Conservation (phyloP, 2,329 filamentous ascomycete species). For the Blastomyces emzantsi region DNA sequence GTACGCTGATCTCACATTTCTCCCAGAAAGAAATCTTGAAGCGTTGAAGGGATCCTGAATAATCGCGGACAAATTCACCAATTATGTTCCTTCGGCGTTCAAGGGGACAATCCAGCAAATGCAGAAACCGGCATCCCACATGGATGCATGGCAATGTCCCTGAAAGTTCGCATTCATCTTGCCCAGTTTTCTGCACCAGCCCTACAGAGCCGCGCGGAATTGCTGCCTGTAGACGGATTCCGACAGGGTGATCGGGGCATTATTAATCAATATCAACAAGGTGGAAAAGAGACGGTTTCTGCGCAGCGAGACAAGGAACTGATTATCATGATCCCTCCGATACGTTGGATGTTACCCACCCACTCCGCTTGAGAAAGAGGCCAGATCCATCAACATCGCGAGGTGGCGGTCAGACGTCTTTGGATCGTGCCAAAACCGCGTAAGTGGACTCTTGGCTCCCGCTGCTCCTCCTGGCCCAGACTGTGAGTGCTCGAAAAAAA, state of each 20-base stretch:
- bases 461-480: not conserved
- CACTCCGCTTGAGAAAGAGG: too few species aligned
- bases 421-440: not conserved
- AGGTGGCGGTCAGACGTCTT: not conserved
- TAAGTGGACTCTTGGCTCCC: not conserved
- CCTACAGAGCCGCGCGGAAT: not conserved
- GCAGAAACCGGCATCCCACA: not conserved
- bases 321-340: too few species aligned
- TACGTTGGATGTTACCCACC: too few species aligned
- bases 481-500: not conserved
- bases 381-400: too few species aligned
- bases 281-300: not conserved
- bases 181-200: not conserved
- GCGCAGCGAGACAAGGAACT: not conserved
- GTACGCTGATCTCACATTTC: not conserved
- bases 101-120: not conserved
- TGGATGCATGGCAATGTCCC: not conserved
- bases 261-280: not conserved
- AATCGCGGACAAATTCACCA: not conserved
- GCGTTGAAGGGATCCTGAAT: not conserved
- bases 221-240: not conserved
- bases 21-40: not conserved
- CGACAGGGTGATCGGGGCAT: not conserved
- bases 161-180: not conserved
- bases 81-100: not conserved